Evolutionary conservation across 495 filamentous ascomycete species (phyloP).

Genomic region (Articulospora tetracladia): DNA sequence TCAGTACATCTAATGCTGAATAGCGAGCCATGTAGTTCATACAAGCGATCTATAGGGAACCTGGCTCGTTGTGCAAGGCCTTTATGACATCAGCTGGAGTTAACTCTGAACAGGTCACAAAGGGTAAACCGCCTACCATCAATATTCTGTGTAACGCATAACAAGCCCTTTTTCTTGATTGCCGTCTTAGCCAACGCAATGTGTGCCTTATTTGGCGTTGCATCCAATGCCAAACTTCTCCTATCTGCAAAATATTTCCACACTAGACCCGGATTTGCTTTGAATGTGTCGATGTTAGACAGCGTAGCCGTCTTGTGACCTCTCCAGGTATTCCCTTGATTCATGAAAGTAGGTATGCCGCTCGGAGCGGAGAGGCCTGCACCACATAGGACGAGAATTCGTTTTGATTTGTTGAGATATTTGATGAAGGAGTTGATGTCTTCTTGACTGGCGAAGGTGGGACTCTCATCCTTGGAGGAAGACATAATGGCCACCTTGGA

Average conservation of each 20-base stretch:
- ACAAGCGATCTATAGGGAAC: constrained; percentile 58
- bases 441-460: constrained; percentile 4
- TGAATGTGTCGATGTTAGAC: constrained; percentile 43
- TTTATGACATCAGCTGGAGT: constrained; percentile 23
- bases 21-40: constrained; percentile 73
- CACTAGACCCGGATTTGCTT: constrained; percentile 56
- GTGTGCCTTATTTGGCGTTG: constrained; percentile 69
- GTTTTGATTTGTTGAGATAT: constrained; percentile 58
- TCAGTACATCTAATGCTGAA: constrained; percentile 69
- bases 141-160: constrained; percentile 73
- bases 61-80: constrained; percentile 65
- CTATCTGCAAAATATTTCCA: constrained; percentile 86
- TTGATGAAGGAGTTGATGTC: constrained; percentile 50
- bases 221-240: constrained; percentile 72
- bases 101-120: background rate
- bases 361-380: constrained; percentile 79
- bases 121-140: constrained; percentile 47
- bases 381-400: constrained; percentile 76
- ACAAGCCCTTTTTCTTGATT: constrained; percentile 42
- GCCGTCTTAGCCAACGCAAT: constrained; percentile 66
- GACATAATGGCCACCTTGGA: background rate
- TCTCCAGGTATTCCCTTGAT: constrained; percentile 69
- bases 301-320: constrained; percentile 58
- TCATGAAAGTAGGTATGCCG: constrained; percentile 72
- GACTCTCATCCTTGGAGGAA: background rate